Conservation (phyloP, 192 early-diverging fungal genomes). For the Backusella morwellensis region DNA sequence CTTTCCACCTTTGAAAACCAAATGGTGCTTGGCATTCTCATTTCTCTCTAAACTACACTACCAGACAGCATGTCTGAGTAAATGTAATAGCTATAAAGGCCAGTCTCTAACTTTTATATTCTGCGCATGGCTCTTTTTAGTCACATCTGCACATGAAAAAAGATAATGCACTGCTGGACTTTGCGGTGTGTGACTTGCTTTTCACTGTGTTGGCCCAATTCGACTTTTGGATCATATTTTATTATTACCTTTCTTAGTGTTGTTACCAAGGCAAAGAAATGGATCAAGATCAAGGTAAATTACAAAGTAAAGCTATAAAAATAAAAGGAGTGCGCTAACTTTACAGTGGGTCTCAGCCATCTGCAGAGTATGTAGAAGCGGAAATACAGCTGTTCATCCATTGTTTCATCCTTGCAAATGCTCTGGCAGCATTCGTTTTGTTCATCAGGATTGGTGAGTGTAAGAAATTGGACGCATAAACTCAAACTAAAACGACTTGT, state of each 20-base stretch:
- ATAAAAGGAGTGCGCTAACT: neutral
- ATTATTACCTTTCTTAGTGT: neutral
- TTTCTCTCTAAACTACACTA: neutral
- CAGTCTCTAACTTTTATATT: no score
- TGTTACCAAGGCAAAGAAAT: constrained; percentile 3
- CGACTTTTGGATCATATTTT: neutral
- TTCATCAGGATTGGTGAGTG: constrained; percentile 84
- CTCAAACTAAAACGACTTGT: neutral
- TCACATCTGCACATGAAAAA: no score
- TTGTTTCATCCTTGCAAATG: constrained; percentile 95
- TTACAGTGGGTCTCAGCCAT: constrained; percentile 42
- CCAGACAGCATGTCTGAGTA: neutral
- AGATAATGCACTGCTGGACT: no score
- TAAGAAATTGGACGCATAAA: neutral
- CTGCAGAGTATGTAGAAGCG: constrained; percentile 80
- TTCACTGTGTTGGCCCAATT: neutral
- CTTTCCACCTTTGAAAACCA: no score
- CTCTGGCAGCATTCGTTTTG: constrained; percentile 89
- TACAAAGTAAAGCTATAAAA: neutral
- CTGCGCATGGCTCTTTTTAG: no score
- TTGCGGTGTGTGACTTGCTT: neutral
- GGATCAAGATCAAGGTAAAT: constrained; percentile 22
- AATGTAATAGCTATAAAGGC: no score
- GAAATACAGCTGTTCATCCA: constrained; percentile 70
- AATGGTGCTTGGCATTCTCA: neutral